Conservation (phyloP, 768 basidiomycete species). For the Mycena maculata region DNA sequence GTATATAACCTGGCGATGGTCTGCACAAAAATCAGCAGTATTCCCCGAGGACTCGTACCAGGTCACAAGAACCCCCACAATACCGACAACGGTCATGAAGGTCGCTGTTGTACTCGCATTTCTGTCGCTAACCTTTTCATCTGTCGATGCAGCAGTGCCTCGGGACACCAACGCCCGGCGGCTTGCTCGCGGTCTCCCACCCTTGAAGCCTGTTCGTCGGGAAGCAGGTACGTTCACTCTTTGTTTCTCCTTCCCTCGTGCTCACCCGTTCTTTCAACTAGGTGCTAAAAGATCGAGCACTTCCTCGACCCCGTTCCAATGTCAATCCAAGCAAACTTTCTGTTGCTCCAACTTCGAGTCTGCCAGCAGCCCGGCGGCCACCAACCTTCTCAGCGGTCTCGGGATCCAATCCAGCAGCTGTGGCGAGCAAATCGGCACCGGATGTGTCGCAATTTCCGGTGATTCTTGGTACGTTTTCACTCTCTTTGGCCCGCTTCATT, state of each 20-base stretch:
- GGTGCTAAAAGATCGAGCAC: neutral
- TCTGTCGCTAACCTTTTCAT: neutral
- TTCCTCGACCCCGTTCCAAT: constrained; percentile 1
- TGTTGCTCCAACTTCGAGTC: constrained; percentile 13
- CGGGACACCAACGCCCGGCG: constrained; percentile 55
- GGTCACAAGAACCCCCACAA: no score
- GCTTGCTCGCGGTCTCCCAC: constrained; percentile 57
- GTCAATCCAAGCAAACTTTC: constrained; percentile 9
- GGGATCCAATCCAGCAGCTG: constrained; percentile 11
- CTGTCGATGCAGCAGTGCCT: neutral
- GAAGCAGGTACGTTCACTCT: no score
- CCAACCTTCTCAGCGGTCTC: constrained; percentile 1
- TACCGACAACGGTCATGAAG: no score
- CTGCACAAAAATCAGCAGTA: neutral
- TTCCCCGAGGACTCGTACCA: neutral
- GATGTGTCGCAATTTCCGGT: neutral
- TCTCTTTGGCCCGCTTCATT: no score
- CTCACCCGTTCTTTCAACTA: neutral
- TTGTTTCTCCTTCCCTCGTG: neutral
- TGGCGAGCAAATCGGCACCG: constrained; percentile 11
- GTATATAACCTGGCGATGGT: neutral
- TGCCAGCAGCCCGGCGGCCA: neutral
- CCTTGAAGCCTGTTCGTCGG: constrained; percentile 42
- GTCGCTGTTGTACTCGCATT: no score
- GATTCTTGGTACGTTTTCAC: constrained; percentile 7